Conservation (phyloP, 306 rosid genomes). For the Ziziphus jujuba region DNA sequence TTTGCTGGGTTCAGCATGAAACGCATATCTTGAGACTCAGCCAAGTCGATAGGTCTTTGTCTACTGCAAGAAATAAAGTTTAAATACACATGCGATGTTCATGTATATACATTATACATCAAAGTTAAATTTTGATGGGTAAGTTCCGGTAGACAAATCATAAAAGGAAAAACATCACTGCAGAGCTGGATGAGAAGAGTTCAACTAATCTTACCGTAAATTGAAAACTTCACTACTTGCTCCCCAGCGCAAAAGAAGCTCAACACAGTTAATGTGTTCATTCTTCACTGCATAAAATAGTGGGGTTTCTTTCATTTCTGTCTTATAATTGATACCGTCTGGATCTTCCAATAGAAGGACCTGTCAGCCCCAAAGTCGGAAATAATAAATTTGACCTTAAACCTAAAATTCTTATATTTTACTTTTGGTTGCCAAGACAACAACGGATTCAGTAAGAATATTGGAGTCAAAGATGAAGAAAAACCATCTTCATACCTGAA, state of each 20-base stretch:
- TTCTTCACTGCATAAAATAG: constrained; percentile 49
- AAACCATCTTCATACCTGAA: constrained; percentile 32
- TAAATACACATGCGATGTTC: background rate
- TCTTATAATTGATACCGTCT: constrained; percentile 29
- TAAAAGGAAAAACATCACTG: background rate
- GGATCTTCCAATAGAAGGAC: constrained; percentile 41
- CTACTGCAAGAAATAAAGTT: constrained; percentile 28
- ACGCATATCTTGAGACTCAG: constrained; percentile 45
- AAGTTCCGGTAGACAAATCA: constrained; percentile 5
- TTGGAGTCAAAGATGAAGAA: background rate
- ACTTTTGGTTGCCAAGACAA: constrained; percentile 1
- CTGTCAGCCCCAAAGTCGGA: constrained; percentile 23
- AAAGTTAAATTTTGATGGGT: background rate
- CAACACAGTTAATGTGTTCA: constrained; percentile 32
- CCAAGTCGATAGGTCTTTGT: constrained; percentile 46
- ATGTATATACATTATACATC: background rate
- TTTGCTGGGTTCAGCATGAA: constrained; percentile 37
- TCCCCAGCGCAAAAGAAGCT: constrained; percentile 48
- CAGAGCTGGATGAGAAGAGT: background rate
- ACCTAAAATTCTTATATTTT: background rate
- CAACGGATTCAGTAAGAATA: constrained; percentile 1
- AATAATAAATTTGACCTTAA: background rate
- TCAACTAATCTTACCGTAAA: constrained; percentile 32
- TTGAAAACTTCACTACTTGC: constrained; percentile 45
- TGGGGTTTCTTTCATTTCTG: constrained; percentile 54